Conservation (phyloP, 805 yeast species). For the Ogataea angusta region DNA sequence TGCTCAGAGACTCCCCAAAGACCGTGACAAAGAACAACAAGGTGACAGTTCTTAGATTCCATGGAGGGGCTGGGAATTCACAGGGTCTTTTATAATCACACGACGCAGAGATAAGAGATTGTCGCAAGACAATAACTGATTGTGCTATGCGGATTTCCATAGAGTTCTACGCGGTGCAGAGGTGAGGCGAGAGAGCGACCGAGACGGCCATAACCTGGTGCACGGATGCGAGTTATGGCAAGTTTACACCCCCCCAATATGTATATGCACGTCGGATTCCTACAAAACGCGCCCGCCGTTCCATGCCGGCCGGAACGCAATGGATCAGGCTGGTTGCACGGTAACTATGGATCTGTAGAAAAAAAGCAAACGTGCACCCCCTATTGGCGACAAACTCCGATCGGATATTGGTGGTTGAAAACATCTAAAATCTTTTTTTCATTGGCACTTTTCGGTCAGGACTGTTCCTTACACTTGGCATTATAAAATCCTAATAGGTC, state of each 20-base stretch:
- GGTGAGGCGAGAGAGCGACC: background rate
- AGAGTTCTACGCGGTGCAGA: slow-evolving; percentile 6
- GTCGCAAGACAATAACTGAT: background rate
- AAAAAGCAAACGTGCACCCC: slow-evolving; percentile 6
- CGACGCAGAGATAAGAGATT: slow-evolving; percentile 4
- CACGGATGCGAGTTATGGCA: background rate
- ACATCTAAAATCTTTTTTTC: slow-evolving; percentile 3
- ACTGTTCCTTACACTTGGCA: slow-evolving; percentile 9
- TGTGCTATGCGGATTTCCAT: slow-evolving; percentile 1
- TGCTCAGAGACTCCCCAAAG: slow-evolving; percentile 78
- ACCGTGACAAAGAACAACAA: slow-evolving; percentile 56
- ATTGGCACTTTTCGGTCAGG: slow-evolving; percentile 18
- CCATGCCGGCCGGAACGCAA: background rate
- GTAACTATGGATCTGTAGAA: background rate
- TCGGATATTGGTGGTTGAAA: slow-evolving; percentile 6
- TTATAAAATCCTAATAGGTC: background rate
- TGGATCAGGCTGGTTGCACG: background rate
- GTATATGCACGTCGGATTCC: slow-evolving; percentile 7
- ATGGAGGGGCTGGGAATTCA: slow-evolving; percentile 2
- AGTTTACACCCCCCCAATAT: background rate
- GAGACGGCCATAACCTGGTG: background rate
- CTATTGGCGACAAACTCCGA: slow-evolving; percentile 7
- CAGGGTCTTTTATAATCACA: slow-evolving; percentile 4
- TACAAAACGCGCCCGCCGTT: slow-evolving; percentile 1
- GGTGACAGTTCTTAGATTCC: slow-evolving; percentile 39